Evolutionary conservation across 2,329 filamentous ascomycete genomes (phyloP).

Genomic region (Proliferodiscus dingleyae): DNA sequence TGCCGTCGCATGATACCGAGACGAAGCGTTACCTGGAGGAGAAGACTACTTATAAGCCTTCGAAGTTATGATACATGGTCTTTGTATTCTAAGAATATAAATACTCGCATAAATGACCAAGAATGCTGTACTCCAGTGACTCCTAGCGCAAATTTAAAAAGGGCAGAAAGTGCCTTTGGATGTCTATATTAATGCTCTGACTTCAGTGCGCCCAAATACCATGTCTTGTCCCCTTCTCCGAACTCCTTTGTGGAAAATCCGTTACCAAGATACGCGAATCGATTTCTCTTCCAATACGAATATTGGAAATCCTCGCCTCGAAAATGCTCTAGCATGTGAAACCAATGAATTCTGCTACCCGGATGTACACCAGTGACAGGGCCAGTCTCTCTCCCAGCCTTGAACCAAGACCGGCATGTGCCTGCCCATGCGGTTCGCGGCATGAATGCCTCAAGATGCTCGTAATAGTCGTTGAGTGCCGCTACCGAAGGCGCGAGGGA

Average conservation of each 20-base stretch:
- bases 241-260: slow-evolving; percentile 11
- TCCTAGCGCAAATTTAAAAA: no score
- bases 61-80: slow-evolving; percentile 64
- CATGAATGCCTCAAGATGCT: slow-evolving; percentile 28
- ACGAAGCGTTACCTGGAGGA: slow-evolving; percentile 3
- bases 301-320: slow-evolving; percentile 17
- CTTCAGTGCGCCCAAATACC: slow-evolving; percentile 14
- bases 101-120: background rate
- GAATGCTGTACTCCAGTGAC: background rate
- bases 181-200: background rate
- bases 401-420: slow-evolving; percentile 20
- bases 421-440: slow-evolving; percentile 22
- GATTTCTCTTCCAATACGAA: slow-evolving; percentile 2
- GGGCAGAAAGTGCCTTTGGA: background rate
- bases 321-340: slow-evolving; percentile 16
- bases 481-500: slow-evolving; percentile 37
- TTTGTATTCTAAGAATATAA: no score
- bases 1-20: slow-evolving; percentile 33
- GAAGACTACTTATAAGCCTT: slow-evolving; percentile 49
- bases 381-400: slow-evolving; percentile 9
- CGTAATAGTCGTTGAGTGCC: slow-evolving; percentile 31
- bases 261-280: slow-evolving; percentile 18
- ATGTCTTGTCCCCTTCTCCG: slow-evolving; percentile 10
- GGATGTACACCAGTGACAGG: slow-evolving; percentile 12
- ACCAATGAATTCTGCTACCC: slow-evolving; percentile 16